Evolutionary conservation across 2,329 filamentous ascomycete species (phyloP).

Genomic region (Calonectria crousiana): DNA sequence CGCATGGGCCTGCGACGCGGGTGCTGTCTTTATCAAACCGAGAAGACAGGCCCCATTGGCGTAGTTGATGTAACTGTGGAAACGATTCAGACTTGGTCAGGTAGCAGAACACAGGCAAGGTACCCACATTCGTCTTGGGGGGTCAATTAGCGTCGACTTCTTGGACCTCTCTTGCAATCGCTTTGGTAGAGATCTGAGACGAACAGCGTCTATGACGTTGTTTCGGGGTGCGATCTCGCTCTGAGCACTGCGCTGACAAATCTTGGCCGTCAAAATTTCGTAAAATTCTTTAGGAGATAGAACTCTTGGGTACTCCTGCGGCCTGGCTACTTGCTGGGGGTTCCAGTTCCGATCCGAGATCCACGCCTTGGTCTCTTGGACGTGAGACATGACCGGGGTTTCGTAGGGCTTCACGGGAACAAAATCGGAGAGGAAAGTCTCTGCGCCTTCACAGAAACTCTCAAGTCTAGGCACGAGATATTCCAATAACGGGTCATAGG

Average conservation of each 20-base stretch:
- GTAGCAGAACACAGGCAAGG: not conserved
- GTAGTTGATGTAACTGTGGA: constrained; percentile 31
- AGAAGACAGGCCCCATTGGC: constrained; percentile 9
- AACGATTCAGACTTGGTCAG: not conserved
- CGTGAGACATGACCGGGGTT: not conserved
- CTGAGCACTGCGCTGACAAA: not conserved
- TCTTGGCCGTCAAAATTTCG: not conserved
- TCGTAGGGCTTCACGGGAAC: not conserved
- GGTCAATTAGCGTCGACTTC: not conserved
- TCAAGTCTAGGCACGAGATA: not conserved
- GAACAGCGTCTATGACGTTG: not conserved
- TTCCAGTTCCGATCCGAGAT: constrained; percentile 9
- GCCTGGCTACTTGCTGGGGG: not conserved
- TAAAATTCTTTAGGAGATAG: not conserved
- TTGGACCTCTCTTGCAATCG: not conserved
- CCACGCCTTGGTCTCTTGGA: constrained; percentile 4
- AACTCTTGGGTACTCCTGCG: not conserved
- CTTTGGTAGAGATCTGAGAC: not conserved
- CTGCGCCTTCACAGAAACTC: not conserved
- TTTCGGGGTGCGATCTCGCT: not conserved
- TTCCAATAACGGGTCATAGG: not conserved
- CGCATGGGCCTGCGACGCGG: not conserved
- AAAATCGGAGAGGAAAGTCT: not conserved
- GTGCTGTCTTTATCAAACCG: constrained; percentile 15
- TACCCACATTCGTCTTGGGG: constrained; percentile 4